Evolutionary conservation across 371 early-diverging fungal species (phyloP).

Genomic region (Haplosporangium sp.): DNA sequence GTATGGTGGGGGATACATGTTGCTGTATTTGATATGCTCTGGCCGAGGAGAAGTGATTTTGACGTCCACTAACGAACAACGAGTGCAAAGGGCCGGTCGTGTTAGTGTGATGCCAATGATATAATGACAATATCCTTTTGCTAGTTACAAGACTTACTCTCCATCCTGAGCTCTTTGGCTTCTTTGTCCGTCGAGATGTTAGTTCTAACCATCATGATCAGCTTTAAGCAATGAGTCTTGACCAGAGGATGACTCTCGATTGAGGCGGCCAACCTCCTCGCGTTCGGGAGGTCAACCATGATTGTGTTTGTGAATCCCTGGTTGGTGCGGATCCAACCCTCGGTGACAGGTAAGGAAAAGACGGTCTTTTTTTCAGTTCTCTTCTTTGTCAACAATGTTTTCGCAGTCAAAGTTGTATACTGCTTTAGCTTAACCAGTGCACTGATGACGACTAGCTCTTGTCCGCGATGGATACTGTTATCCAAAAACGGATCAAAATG

Average conservation of each 20-base stretch:
- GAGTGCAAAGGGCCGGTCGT: neutral
- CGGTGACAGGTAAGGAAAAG: constrained; percentile 20
- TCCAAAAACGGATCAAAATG: constrained; percentile 29
- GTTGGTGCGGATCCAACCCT: constrained; percentile 22
- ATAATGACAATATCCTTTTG: too few species aligned
- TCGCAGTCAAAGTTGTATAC: constrained; percentile 32
- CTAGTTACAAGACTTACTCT: constrained; percentile 30
- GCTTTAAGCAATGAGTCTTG: constrained; percentile 38
- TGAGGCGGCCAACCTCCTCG: constrained; percentile 24
- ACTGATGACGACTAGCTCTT: constrained; percentile 29
- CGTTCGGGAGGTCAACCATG: constrained; percentile 34
- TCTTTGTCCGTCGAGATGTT: constrained; percentile 26
- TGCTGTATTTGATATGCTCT: constrained; percentile 19
- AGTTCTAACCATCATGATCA: constrained; percentile 47
- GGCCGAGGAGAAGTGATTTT: constrained; percentile 45
- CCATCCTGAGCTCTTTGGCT: constrained; percentile 37
- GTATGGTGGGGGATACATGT: constrained; percentile 30
- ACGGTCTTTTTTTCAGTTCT: constrained; percentile 41
- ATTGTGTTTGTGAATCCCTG: constrained; percentile 37
- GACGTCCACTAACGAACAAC: constrained; percentile 26
- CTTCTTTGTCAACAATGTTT: constrained; percentile 3
- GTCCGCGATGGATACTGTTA: constrained; percentile 16
- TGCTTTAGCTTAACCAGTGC: constrained; percentile 45
- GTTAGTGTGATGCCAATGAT: too few species aligned
- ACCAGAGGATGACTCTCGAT: constrained; percentile 19